phyloP scores from a whole-genome alignment of 805 yeast species.

The Barnettozyma californica region DNA sequence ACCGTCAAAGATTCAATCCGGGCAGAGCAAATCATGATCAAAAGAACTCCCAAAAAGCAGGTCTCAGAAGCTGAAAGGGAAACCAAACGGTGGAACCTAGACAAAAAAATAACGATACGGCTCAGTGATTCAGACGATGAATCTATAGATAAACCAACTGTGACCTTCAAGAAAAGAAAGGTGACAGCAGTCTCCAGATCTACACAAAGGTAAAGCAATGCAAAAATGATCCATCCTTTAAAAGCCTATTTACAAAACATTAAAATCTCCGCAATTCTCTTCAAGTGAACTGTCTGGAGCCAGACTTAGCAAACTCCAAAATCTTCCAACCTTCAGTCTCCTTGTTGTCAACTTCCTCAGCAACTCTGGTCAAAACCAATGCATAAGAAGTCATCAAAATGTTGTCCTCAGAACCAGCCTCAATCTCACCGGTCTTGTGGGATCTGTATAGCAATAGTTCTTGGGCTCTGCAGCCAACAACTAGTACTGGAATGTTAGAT shows the following conservation, averaged over 20 bases:
- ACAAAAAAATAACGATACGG: conserved; percentile 13
- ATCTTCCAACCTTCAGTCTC: conserved; percentile 98
- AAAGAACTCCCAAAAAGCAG: conserved; percentile 2
- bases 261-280: neutral
- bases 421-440: conserved; percentile 86
- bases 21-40: neutral
- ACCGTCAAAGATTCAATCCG: neutral
- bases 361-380: conserved; percentile 87
- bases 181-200: conserved; percentile 3
- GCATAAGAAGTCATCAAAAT: conserved; percentile 92
- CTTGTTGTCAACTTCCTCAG: conserved; percentile 84
- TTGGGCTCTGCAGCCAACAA: conserved; percentile 93
- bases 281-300: conserved; percentile 66
- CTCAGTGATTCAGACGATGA: conserved; percentile 16
- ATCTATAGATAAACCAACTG: neutral
- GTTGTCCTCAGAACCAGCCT: conserved; percentile 94
- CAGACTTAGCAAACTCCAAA: conserved; percentile 90
- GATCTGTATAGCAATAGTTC: conserved; percentile 88
- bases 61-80: conserved; percentile 18
- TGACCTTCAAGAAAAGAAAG: conserved; percentile 21
- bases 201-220: neutral
- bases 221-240: neutral
- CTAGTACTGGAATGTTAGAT: conserved; percentile 86
- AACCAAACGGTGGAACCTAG: conserved; percentile 25
- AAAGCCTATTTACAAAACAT: conserved; percentile 10